phyloP scores from a whole-genome alignment of 2,329 filamentous ascomycete species.

The Stagonosporopsis chrysanthemi region DNA sequence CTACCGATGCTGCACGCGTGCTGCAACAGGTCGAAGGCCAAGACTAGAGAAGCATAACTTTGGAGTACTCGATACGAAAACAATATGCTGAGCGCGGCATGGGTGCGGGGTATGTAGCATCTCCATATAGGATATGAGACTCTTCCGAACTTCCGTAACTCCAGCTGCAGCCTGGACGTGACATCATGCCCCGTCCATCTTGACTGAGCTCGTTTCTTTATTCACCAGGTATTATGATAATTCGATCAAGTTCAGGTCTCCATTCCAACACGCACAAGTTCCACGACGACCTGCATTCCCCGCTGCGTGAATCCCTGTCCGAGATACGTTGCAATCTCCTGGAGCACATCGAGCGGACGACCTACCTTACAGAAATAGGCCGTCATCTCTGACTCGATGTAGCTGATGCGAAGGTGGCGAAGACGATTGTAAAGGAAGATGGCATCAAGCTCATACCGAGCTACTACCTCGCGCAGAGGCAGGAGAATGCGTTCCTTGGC shows the following conservation, averaged over 20 bases:
- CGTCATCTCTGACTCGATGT: conserved; percentile 68
- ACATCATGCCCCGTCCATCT: not conserved
- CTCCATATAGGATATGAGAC: not conserved
- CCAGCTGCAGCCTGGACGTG: not conserved
- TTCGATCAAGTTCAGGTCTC: not conserved
- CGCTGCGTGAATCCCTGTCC: conserved; percentile 9
- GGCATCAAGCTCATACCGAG: conserved; percentile 78
- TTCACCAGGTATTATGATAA: not conserved
- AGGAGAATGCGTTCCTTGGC: conserved; percentile 78
- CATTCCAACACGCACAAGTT: not conserved
- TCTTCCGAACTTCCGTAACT: not conserved
- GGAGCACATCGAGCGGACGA: conserved; percentile 8
- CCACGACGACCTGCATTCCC: not conserved
- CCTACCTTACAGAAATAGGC: conserved; percentile 68
- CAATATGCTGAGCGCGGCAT: not conserved
- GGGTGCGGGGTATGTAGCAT: not conserved
- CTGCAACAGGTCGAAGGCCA: not conserved
- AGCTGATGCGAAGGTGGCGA: conserved; percentile 76
- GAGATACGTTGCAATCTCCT: conserved; percentile 6
- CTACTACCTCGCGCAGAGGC: conserved; percentile 80
- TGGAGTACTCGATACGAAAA: not conserved
- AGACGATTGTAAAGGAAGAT: conserved; percentile 74
- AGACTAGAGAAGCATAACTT: not conserved
- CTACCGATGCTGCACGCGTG: not conserved
- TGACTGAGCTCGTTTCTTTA: not conserved